Conservation (phyloP, 352 stramenopile species). For the Phytophthora citricola region DNA sequence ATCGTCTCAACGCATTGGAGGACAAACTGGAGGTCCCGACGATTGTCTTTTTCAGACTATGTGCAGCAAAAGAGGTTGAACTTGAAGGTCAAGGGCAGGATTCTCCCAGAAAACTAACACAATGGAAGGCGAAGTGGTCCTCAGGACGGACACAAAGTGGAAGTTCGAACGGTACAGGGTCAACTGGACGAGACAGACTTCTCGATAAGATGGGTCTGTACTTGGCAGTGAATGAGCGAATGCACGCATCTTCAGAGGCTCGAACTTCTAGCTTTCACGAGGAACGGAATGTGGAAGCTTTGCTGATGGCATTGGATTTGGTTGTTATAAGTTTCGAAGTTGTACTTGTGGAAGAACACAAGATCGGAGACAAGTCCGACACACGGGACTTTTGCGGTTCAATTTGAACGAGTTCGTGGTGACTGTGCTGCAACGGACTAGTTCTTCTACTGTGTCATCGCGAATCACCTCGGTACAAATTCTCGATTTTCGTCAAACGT, state of each 20-base stretch:
- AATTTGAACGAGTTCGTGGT: conserved; percentile 74
- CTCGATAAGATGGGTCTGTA: conserved; percentile 67
- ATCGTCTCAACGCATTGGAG: conserved; percentile 67
- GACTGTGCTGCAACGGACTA: conserved; percentile 65
- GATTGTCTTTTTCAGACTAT: conserved; percentile 85
- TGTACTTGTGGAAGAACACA: conserved; percentile 41
- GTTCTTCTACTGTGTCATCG: conserved; percentile 54
- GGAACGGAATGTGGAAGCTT: conserved; percentile 56
- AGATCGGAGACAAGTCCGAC: conserved; percentile 34
- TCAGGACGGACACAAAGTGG: conserved; percentile 38
- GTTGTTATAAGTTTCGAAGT: conserved; percentile 67
- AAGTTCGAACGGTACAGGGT: conserved; percentile 3
- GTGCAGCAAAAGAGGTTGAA: conserved; percentile 67
- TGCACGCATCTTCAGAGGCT: conserved; percentile 58
- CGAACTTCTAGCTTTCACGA: conserved; percentile 53
- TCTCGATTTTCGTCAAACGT: conserved; percentile 66
- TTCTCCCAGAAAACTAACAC: conserved; percentile 68
- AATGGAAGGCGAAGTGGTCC: conserved; percentile 77
- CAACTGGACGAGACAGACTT: conserved; percentile 19
- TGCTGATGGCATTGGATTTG: conserved; percentile 72
- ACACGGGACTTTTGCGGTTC: conserved; percentile 74
- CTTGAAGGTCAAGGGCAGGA: conserved; percentile 70
- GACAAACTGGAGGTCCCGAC: conserved; percentile 76
- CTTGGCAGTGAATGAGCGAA: conserved; percentile 60
- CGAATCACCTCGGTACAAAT: conserved; percentile 72